Conservation (phyloP, 2,329 filamentous ascomycete genomes). For the Coniochaeta prunicola region DNA sequence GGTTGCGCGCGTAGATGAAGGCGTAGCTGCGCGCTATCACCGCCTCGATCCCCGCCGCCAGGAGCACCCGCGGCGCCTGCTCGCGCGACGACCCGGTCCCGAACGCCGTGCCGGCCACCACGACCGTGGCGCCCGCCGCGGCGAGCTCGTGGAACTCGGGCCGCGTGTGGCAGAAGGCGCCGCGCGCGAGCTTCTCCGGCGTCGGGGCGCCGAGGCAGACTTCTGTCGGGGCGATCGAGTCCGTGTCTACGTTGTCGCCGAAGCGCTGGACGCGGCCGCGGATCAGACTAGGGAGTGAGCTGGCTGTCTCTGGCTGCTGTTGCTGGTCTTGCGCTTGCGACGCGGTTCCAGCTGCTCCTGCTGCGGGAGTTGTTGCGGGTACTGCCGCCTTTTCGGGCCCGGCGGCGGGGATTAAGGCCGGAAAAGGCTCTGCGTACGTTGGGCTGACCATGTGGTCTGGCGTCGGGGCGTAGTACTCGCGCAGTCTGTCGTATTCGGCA, state of each 20-base stretch:
- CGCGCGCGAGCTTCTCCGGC: not conserved
- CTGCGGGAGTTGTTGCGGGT: not conserved
- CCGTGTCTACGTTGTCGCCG: constrained; percentile 5
- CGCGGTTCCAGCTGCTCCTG: not conserved
- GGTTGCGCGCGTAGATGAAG: constrained; percentile 2
- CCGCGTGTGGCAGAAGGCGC: not conserved
- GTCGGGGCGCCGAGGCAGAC: not conserved
- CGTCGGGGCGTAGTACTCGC: not conserved
- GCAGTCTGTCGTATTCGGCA: not conserved
- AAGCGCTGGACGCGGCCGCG: not conserved
- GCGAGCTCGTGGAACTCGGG: not conserved
- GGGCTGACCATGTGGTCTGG: not conserved
- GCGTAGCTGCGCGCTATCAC: not conserved
- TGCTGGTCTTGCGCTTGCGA: not conserved
- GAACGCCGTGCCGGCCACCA: constrained; percentile 1
- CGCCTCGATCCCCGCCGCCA: not conserved
- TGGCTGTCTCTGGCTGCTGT: not conserved
- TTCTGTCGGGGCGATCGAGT: not conserved
- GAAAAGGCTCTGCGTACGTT: not conserved
- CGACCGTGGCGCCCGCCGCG: not conserved
- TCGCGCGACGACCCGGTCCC: not conserved
- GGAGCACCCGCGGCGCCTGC: not conserved
- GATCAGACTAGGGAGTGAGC: not conserved
- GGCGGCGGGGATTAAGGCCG: not conserved
- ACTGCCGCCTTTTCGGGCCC: not conserved